Conservation (phyloP, 2,329 filamentous ascomycete genomes). For the Pseudofabraea citricarpa region DNA sequence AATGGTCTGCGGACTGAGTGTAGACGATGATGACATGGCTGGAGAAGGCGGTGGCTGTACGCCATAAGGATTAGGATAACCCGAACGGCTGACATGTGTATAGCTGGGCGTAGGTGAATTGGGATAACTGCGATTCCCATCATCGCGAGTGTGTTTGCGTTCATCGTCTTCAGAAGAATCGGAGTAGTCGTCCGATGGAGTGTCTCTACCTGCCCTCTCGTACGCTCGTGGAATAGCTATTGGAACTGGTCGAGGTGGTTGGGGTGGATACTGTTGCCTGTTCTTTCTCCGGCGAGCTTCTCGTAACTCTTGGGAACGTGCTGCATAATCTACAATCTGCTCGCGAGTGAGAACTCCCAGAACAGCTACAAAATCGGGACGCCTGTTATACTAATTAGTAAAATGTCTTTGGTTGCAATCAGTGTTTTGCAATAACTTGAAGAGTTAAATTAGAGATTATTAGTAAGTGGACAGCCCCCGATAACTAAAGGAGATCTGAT, state of each 20-base stretch:
- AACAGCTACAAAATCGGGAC: constrained; percentile 55
- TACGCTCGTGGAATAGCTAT: constrained; percentile 5
- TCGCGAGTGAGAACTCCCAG: constrained; percentile 49
- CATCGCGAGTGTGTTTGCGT: background rate
- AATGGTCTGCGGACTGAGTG: background rate
- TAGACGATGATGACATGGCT: constrained; percentile 2
- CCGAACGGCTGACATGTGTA: constrained; percentile 9
- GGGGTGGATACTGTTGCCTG: constrained; percentile 8
- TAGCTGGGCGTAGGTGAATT: background rate
- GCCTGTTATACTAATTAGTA: constrained; percentile 17
- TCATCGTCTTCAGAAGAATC: constrained; percentile 1
- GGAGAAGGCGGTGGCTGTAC: constrained; percentile 12
- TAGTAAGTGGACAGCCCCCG: too few relatives aligned
- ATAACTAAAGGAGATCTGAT: too few relatives aligned
- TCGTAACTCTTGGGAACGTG: constrained; percentile 33
- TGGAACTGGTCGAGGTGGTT: constrained; percentile 6
- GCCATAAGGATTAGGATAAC: constrained; percentile 20
- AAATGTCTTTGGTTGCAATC: background rate
- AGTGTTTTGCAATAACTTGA: too few relatives aligned
- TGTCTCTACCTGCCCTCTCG: constrained; percentile 7
- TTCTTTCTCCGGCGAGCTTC: constrained; percentile 15
- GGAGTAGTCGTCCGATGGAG: constrained; percentile 6
- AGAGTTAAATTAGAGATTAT: too few relatives aligned
- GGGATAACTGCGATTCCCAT: constrained; percentile 5
- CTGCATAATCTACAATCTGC: constrained; percentile 47